Conservation (phyloP, 345 rosid species). For the Eucalyptus decipiens region DNA sequence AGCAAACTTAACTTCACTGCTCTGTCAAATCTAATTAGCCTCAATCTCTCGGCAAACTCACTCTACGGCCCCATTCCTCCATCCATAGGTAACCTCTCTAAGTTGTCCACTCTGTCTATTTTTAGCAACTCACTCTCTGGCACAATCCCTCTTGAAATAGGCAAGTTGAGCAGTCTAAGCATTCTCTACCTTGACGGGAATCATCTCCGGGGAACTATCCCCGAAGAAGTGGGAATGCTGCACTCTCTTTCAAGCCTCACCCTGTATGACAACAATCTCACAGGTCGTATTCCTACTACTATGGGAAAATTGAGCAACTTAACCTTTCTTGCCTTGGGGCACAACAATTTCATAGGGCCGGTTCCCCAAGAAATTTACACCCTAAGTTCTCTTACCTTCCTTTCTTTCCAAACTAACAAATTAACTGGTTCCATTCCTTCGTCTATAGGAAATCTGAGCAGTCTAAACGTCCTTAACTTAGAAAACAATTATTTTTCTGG, state of each 20-base stretch:
- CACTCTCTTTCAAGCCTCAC: not conserved
- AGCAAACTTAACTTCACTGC: not conserved
- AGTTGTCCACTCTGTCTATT: not conserved
- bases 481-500: not conserved
- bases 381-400: not conserved
- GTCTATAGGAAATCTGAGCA: not conserved
- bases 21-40: not conserved
- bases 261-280: not conserved
- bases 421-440: not conserved
- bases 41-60: not conserved
- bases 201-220: not conserved
- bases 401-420: not conserved
- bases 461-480: not conserved
- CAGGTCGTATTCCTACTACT: not conserved
- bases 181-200: not conserved
- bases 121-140: not conserved
- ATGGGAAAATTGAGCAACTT: not conserved
- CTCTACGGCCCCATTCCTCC: conserved; percentile 7
- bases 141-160: not conserved
- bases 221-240: not conserved
- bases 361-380: not conserved
- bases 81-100: not conserved
- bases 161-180: not conserved
- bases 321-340: not conserved
- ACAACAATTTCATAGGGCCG: not conserved